These are phyloP conservation scores for Mucor plumbeus DNA, from an alignment of 371 early-diverging fungal genomes.

Conservation along the genomic window DNA sequence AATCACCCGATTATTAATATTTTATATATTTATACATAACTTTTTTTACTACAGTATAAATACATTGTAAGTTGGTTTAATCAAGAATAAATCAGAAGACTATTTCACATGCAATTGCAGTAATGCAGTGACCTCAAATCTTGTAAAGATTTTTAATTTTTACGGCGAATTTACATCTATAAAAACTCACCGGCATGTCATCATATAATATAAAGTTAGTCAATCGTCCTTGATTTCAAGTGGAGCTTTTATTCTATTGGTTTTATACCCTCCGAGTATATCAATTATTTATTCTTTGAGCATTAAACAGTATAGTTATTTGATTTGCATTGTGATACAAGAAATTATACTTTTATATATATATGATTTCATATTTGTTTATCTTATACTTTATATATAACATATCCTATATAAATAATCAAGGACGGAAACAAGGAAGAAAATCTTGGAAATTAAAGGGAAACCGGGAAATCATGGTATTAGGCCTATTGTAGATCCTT, in stretches of 20 bases:
- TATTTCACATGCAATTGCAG: neutral
- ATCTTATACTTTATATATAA: neutral
- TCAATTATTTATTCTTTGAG: slow-evolving; percentile 1
- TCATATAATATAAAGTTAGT: neutral
- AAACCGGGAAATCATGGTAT: slow-evolving; percentile 12
- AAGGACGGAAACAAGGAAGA: neutral
- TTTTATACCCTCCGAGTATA: slow-evolving; percentile 5
- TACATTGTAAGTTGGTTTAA: neutral
- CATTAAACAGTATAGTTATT: neutral
- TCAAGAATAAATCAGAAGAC: neutral
- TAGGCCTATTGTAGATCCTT: neutral
- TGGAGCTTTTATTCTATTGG: neutral
- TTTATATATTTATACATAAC: too few relatives aligned
- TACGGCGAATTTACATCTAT: neutral
- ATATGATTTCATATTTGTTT: neutral
- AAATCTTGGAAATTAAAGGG: slow-evolving; percentile 1
- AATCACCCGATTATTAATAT: neutral
- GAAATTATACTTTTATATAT: neutral
- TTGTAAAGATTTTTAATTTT: neutral
- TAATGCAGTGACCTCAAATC: neutral
- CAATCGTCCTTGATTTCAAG: neutral
- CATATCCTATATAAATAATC: neutral
- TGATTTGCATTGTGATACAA: slow-evolving; percentile 4
- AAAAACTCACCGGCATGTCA: neutral
- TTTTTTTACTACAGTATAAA: too few relatives aligned